Base-by-base conservation (phyloP, 345 rosid species). In the Camelina laxa region DNA sequence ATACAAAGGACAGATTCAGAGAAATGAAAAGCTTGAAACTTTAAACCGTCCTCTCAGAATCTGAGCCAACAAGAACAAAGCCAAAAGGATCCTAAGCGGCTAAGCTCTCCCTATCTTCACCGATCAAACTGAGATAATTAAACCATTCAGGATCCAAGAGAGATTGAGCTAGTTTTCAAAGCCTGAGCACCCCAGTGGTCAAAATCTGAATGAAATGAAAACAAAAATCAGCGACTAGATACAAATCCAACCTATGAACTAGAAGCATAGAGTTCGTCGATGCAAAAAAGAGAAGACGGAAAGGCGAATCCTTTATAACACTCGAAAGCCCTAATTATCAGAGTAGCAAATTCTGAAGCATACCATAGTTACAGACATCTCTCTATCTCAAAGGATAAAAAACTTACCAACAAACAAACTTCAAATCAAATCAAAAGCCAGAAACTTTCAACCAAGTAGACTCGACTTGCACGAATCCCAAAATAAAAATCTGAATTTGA, bases 311-410 rank as follows among this genome's bases (percentile, higher is more conserved):
- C 17, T 50, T 60, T 1, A 31, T n/a, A 4, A 64, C 70, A 73
- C 10, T 39, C n/a, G 22, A 72, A 72, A 72, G 64, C 78, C 78
- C 78, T 65, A 74, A 65, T 57, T 59, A 65, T 17, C 41, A 33
- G 36, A 73, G 5, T 9, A 48, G 70, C 30, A 54, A 24, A 36
- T 2, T 38, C 9, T 10, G 41, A 60, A 14, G 17, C 12, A 27
- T 6, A 13, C 2, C 17, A 24, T 24, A 15, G 30, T 7, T 30
- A 38, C 1, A 56, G 39, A 31, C 20, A 57, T 5, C 61, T 2
- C 61, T 57, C 61, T n/a, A 44, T 44, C 48, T 44, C 48, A 57
- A 57, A 33, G 62, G 42, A 7, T 10, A 4, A 21, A 4, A 21
- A 57, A 33, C 62, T 33, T 57, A 57, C 62, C 14, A 9, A 3